Evolutionary conservation across 2,329 filamentous ascomycete species (phyloP).

Genomic region (Trichoderma sp.): DNA sequence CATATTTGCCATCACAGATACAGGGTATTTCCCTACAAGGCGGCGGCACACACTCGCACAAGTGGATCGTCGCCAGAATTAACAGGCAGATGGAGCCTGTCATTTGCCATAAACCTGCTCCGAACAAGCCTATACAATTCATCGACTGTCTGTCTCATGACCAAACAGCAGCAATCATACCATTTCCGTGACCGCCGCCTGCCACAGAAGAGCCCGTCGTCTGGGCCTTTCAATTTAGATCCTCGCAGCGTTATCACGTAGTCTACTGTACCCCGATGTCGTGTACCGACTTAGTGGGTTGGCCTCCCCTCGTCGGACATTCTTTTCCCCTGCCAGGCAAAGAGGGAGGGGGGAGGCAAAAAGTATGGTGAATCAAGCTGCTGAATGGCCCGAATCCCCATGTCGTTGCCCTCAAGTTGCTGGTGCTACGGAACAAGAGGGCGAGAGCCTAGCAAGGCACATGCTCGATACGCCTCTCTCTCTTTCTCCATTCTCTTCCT

Average conservation of each 20-base stretch:
- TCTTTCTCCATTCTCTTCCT: neutral
- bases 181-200: constrained; percentile 6
- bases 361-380: neutral
- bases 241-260: neutral
- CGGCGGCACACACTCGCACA: neutral
- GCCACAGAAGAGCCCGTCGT: neutral
- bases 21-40: constrained; percentile 10
- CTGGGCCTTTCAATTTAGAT: neutral
- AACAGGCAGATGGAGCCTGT: neutral
- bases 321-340: neutral
- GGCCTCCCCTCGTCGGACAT: neutral
- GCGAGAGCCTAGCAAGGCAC: neutral
- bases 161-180: constrained; percentile 4
- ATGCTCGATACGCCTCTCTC: neutral
- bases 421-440: neutral
- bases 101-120: constrained; percentile 1
- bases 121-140: neutral
- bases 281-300: constrained; percentile 1
- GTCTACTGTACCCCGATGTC: neutral
- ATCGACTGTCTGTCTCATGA: constrained; percentile 7
- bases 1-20: neutral
- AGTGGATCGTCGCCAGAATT: neutral
- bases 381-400: neutral
- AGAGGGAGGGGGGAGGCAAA: neutral
- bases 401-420: neutral